Percentiles rank a stretch among this genome's conserved stretches.
phyloP scores from a whole-genome alignment of 1,284 basidiomycete genomes.

The Phellopilus nigrolimitatus region DNA sequence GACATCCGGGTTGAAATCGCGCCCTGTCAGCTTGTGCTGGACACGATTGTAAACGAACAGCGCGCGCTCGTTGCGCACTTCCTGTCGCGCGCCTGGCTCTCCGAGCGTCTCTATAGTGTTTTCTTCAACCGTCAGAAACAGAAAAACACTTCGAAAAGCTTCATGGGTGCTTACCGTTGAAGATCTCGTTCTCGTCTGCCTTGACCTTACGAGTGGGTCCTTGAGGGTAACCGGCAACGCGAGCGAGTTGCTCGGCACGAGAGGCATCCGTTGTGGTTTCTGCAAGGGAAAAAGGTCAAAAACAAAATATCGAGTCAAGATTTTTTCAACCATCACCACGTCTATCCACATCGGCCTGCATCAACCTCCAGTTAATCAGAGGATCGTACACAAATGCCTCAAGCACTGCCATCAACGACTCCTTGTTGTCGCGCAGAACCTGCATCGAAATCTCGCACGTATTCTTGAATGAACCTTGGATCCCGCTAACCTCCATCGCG shows the following conservation, averaged over 20 bases:
- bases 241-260: slow-evolving; percentile 57
- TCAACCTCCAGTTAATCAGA: slow-evolving; percentile 82
- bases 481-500: slow-evolving; percentile 99
- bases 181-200: slow-evolving; percentile 79
- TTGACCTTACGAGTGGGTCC: slow-evolving; percentile 69
- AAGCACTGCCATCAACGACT: slow-evolving; percentile 95
- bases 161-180: slow-evolving; percentile 52
- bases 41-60: slow-evolving; percentile 90
- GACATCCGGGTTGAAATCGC: slow-evolving; percentile 84
- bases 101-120: slow-evolving; percentile 45
- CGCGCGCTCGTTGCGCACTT: slow-evolving; percentile 87
- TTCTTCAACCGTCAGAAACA: slow-evolving; percentile 11
- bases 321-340: slow-evolving; percentile 52
- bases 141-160: neutral
- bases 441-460: slow-evolving; percentile 98
- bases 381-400: slow-evolving; percentile 94
- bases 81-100: slow-evolving; percentile 55
- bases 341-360: slow-evolving; percentile 68
- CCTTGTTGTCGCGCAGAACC: slow-evolving; percentile 94
- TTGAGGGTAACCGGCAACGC: slow-evolving; percentile 68
- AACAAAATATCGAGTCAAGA: neutral
- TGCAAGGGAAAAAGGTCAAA: slow-evolving; percentile 26
- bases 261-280: slow-evolving; percentile 40
- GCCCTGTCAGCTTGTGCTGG: slow-evolving; percentile 87
- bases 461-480: slow-evolving; percentile 94